A percentile compares a stretch with the other conserved stretches of the same genome.
Evolutionary conservation across 257 asterid species (phyloP).

Genomic region (Solanum chmielewskii): DNA sequence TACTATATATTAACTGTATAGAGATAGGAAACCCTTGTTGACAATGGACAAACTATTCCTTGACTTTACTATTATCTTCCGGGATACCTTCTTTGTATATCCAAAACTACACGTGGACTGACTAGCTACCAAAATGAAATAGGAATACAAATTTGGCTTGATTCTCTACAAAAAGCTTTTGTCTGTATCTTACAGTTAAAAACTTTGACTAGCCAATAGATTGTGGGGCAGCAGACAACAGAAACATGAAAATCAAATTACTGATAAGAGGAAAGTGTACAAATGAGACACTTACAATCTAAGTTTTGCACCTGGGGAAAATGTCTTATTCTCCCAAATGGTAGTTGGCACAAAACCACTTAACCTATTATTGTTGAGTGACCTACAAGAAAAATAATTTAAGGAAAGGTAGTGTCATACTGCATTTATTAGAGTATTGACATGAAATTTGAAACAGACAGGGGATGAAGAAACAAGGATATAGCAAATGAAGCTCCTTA

Average conservation of each 20-base stretch:
- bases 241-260: not conserved
- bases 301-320: slow-evolving; percentile 25
- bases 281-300: slow-evolving; percentile 26
- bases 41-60: not conserved
- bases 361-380: slow-evolving; percentile 25
- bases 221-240: not conserved
- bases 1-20: not conserved
- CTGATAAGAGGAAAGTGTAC: not conserved
- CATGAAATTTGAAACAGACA: not conserved
- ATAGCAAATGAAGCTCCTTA: slow-evolving; percentile 6
- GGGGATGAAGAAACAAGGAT: not conserved
- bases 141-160: not conserved
- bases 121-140: not conserved
- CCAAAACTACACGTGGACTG: not conserved
- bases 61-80: not conserved
- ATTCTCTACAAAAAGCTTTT: not conserved
- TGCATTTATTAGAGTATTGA: not conserved
- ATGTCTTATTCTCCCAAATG: slow-evolving; percentile 35
- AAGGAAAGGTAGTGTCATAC: not conserved
- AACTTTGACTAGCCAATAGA: not conserved
- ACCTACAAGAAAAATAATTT: slow-evolving; percentile 9
- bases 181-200: not conserved
- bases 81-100: not conserved
- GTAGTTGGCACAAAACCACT: slow-evolving; percentile 44
- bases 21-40: not conserved